A percentile compares a stretch with the other conserved stretches of the same genome.
These are phyloP conservation scores for Ceratocystis ficicola DNA, from an alignment of 2,329 filamentous ascomycete species.

Conservation along the genomic window DNA sequence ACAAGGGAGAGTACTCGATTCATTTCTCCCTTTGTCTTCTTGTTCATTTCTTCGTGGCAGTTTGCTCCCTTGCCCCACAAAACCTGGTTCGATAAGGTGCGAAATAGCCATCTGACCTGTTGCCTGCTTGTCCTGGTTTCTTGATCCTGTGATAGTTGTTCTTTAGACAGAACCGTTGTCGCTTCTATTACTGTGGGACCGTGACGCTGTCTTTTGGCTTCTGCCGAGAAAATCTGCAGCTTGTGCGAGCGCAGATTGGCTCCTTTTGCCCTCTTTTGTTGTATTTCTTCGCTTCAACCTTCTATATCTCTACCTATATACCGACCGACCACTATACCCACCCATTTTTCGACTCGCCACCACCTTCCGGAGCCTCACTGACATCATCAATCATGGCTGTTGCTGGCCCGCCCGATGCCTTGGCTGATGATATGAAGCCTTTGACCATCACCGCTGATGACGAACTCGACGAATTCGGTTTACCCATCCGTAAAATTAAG, in stretches of 20 bases:
- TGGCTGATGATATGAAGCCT: slow-evolving; percentile 22
- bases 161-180: neutral
- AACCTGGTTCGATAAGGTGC: neutral
- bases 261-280: neutral
- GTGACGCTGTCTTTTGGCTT: neutral
- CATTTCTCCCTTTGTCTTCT: neutral
- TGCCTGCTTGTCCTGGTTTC: neutral
- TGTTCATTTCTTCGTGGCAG: neutral
- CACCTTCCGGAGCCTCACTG: slow-evolving; percentile 1
- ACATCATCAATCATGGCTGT: neutral
- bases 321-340: neutral
- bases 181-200: neutral
- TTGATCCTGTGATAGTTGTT: slow-evolving; percentile 7
- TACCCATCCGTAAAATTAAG: slow-evolving; percentile 40
- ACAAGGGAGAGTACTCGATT: neutral
- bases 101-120: neutral
- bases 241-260: neutral
- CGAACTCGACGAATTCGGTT: slow-evolving; percentile 59
- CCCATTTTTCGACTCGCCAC: neutral
- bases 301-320: neutral
- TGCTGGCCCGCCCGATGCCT: neutral
- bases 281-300: neutral
- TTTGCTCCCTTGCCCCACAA: neutral
- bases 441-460: slow-evolving; percentile 21
- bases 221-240: neutral